phyloP scores from a whole-genome alignment of 768 basidiomycete species.

The Xerocomellus intermedius region DNA sequence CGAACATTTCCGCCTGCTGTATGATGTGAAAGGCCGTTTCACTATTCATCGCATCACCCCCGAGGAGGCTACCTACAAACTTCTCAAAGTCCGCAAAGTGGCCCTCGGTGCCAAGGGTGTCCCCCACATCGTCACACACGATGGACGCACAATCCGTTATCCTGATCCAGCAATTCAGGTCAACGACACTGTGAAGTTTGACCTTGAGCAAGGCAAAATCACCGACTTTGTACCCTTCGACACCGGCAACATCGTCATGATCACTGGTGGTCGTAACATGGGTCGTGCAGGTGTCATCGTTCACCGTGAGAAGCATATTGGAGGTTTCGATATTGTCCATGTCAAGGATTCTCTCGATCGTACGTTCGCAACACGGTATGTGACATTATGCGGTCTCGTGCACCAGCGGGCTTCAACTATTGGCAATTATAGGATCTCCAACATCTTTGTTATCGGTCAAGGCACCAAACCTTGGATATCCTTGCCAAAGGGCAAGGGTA shows the following conservation, averaged over 20 bases:
- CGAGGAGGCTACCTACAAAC: constrained; percentile 96
- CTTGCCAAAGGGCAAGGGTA: constrained; percentile 95
- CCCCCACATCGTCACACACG: constrained; percentile 97
- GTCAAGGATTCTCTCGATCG: constrained; percentile 94
- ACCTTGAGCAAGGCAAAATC: constrained; percentile 93
- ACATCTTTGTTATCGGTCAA: constrained; percentile 98
- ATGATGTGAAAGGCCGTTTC: constrained; percentile 99
- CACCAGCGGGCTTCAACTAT: not conserved
- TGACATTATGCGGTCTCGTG: constrained; percentile 8
- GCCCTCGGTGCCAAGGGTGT: constrained; percentile 93
- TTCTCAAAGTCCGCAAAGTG: constrained; percentile 89
- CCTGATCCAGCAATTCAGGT: constrained; percentile 93
- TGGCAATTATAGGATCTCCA: constrained; percentile 64
- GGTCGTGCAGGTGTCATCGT: constrained; percentile 95
- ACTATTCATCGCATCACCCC: constrained; percentile 98
- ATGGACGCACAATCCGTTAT: constrained; percentile 99
- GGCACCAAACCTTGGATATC: constrained; percentile 96
- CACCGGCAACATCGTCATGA: constrained; percentile 94
- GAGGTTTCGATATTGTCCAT: constrained; percentile 98
- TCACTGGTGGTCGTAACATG: constrained; percentile 99
- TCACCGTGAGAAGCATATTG: constrained; percentile 95
- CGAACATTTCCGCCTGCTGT: constrained; percentile 98
- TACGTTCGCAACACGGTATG: constrained; percentile 96
- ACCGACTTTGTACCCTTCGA: constrained; percentile 93
- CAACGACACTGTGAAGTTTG: constrained; percentile 98